Conservation (phyloP, 169 alveolate genomes). For the Plasmodium adleri region DNA sequence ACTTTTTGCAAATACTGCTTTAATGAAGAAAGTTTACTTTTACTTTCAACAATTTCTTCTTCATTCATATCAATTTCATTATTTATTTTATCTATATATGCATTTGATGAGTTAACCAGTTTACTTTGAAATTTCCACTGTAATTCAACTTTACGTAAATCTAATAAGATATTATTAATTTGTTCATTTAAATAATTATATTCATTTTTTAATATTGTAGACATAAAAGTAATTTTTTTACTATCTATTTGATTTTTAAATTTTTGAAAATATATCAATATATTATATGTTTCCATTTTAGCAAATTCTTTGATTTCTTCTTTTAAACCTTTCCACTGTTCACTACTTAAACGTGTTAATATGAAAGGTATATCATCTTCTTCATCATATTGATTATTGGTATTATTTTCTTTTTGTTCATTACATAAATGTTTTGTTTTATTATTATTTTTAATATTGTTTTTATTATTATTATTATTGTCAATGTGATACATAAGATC, state of each 20-base stretch:
- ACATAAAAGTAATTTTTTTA: neutral
- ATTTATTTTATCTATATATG: constrained; percentile 63
- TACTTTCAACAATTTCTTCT: constrained; percentile 46
- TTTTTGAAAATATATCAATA: constrained; percentile 40
- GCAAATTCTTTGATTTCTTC: constrained; percentile 76
- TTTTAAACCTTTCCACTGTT: constrained; percentile 58
- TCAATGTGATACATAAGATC: too few species aligned
- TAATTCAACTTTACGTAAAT: constrained; percentile 62
- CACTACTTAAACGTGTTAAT: constrained; percentile 72
- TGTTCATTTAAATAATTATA: constrained; percentile 35
- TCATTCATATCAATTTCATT: constrained; percentile 41
- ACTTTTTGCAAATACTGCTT: constrained; percentile 41
- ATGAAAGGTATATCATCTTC: constrained; percentile 45
- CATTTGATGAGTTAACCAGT: constrained; percentile 20
- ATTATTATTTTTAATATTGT: too few species aligned
- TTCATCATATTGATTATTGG: constrained; percentile 17
- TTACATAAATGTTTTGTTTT: too few species aligned
- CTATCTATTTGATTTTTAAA: constrained; percentile 23
- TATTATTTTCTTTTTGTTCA: constrained; percentile 13
- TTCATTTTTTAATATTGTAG: constrained; percentile 14
- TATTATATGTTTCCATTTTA: constrained; percentile 43
- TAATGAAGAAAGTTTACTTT: constrained; percentile 35
- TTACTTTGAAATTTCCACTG: constrained; percentile 74
- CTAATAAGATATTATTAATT: constrained; percentile 13
- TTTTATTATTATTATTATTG: neutral